phyloP scores from a whole-genome alignment of 2,329 filamentous ascomycete genomes.

The Beauveria pseudobassiana region DNA sequence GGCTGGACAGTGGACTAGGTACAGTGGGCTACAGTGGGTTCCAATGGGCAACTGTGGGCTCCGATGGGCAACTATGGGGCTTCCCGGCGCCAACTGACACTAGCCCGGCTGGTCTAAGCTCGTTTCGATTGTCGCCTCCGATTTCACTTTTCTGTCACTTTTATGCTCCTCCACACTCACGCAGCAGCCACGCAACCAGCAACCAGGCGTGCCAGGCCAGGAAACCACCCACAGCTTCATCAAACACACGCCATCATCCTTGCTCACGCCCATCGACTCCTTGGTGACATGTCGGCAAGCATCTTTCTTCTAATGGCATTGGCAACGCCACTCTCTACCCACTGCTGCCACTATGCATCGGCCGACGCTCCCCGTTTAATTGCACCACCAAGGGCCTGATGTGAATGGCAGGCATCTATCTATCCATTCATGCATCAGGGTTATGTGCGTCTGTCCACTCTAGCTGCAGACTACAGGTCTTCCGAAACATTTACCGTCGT shows the following conservation, averaged over 20 bases:
- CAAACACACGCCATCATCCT: no score
- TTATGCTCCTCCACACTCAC: neutral
- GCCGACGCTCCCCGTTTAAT: no score
- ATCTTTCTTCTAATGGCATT: neutral
- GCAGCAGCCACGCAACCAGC: no score
- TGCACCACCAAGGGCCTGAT: no score
- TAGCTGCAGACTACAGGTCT: neutral
- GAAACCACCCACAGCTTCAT: no score
- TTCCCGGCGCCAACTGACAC: neutral
- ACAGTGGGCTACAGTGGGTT: neutral
- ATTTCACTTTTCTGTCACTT: no score
- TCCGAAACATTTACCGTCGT: neutral
- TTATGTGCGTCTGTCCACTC: neutral
- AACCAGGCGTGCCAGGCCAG: no score
- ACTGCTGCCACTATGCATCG: no score
- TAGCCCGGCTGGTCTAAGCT: neutral
- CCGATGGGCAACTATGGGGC: no score
- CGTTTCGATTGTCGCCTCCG: neutral
- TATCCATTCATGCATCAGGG: neutral
- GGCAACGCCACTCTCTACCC: neutral
- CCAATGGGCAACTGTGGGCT: neutral
- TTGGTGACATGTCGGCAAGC: no score
- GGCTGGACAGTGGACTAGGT: neutral
- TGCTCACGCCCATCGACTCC: no score
- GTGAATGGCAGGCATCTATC: neutral